Base-by-base conservation (phyloP, 805 yeast species). In the Candida orba region DNA sequence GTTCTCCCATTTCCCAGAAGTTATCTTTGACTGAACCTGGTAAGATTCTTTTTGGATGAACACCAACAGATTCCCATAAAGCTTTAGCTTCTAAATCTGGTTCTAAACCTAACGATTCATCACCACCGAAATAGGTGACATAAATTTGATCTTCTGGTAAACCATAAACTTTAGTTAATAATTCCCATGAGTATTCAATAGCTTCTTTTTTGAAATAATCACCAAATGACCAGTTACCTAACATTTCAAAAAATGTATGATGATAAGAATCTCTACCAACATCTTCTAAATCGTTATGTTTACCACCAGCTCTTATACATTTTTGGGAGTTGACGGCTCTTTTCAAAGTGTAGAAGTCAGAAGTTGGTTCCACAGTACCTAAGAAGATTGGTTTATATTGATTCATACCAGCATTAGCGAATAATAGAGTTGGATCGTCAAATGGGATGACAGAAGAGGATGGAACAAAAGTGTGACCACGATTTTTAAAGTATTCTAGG, bases 1-100 rank as follows among this genome's bases (percentile, higher is more conserved):
- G 98, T 62, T 95, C 99, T 58, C 99, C 99, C 99, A 93, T 93
- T 72, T 93, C 99, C 99, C 99, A 93, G 68, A 93, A 93, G 69
- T 93, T 93, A 65, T 93, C 99, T 60, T 80, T 72, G 42, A 81
- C 85, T 53, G 81, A 71, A 45, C 99, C 99, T 18, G 96, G 95
- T 53, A 93, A 71, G 54, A 93, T 91, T 63, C 89, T 98, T 62
- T 82, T 90, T 54, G 87, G 96, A 30, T 81, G 75, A 44, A 91
- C 95, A 56, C 99, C 99, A 35, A 84, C 84, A 33, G 73, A 78
- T 50, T 71, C 69, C 99, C 99, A 93, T 50, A 78, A 69, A 57
- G 84, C 70, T 64, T 85, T 85, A 43, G 98, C 96, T 68, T 93
- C 99, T 48, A 85, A 71, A 73, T 93, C 99, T 17, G 99, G 91